Conservation (phyloP, 768 basidiomycete genomes). For the Boletus sp. region DNA sequence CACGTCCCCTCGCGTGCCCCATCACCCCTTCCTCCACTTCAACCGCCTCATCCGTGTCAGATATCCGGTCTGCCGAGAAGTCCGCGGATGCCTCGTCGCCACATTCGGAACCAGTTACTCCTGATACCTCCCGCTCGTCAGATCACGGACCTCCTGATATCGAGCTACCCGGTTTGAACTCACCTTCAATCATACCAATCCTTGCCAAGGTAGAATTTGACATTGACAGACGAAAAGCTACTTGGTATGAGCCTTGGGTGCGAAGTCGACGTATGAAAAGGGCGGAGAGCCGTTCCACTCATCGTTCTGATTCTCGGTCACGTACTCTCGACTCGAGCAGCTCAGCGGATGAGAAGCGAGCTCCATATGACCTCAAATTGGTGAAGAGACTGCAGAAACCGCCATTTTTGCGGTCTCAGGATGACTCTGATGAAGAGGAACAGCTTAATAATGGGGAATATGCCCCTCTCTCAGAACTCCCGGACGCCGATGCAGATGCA, state of each 20-base stretch:
- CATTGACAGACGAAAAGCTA: conserved; percentile 75
- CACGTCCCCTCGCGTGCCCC: conserved; percentile 33
- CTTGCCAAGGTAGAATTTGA: conserved; percentile 96
- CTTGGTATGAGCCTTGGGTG: conserved; percentile 86
- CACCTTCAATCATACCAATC: conserved; percentile 70
- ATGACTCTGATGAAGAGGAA: conserved; percentile 28
- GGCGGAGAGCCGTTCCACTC: conserved; percentile 40
- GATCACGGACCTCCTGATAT: conserved; percentile 46
- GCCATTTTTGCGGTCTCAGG: conserved; percentile 28
- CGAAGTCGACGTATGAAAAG: conserved; percentile 63
- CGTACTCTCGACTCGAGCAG: conserved; percentile 22
- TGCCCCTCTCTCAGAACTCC: conserved; percentile 29
- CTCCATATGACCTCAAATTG: conserved; percentile 50
- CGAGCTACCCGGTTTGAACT: conserved; percentile 64
- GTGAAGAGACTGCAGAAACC: conserved; percentile 48
- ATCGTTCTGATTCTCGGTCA: conserved; percentile 24
- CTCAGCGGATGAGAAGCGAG: conserved; percentile 30
- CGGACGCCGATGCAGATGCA: conserved; percentile 35
- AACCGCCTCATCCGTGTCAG: conserved; percentile 54
- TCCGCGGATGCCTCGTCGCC: conserved; percentile 47
- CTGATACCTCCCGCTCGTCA: conserved; percentile 47
- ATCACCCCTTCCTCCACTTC: conserved; percentile 43
- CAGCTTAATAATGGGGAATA: conserved; percentile 29
- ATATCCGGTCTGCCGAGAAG: conserved; percentile 45
- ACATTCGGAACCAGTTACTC: conserved; percentile 49